Evolutionary conservation across 768 basidiomycete genomes (phyloP).

Genomic region (Agaricus blazei): DNA sequence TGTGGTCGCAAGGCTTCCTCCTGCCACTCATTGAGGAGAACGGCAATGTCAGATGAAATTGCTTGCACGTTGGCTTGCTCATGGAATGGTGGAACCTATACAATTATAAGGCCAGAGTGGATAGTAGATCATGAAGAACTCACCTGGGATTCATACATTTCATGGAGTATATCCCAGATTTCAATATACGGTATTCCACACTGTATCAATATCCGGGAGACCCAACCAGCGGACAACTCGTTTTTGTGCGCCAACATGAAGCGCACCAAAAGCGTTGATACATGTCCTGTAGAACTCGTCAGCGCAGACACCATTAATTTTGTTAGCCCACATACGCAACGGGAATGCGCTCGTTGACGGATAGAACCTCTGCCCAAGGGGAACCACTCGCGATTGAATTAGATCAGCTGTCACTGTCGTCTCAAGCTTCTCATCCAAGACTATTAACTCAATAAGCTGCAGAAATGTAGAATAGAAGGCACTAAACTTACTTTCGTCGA

Average conservation of each 20-base stretch:
- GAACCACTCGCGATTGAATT: constrained; percentile 58
- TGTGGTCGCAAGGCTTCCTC: constrained; percentile 72
- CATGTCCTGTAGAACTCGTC: constrained; percentile 50
- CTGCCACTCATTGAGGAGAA: constrained; percentile 78
- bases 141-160: constrained; percentile 88
- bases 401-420: constrained; percentile 50
- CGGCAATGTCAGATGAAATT: constrained; percentile 76
- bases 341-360: constrained; percentile 91
- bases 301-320: not conserved
- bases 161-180: constrained; percentile 81
- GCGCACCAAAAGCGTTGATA: constrained; percentile 70
- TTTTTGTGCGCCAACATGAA: constrained; percentile 62
- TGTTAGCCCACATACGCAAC: constrained; percentile 50
- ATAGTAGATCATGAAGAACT: constrained; percentile 14
- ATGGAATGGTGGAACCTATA: constrained; percentile 78
- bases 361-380: constrained; percentile 81
- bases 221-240: constrained; percentile 73
- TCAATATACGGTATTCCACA: constrained; percentile 79
- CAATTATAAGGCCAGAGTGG: not conserved
- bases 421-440: constrained; percentile 52
- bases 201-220: constrained; percentile 69
- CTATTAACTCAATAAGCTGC: constrained; percentile 25
- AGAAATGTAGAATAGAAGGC: not conserved
- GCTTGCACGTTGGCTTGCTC: constrained; percentile 74
- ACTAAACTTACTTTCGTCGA: constrained; percentile 62